Percentiles rank a stretch among this genome's conserved stretches.
These are phyloP conservation scores for Fusarium sp. DNA, from an alignment of 2,329 filamentous ascomycete genomes.

Conservation along the genomic window DNA sequence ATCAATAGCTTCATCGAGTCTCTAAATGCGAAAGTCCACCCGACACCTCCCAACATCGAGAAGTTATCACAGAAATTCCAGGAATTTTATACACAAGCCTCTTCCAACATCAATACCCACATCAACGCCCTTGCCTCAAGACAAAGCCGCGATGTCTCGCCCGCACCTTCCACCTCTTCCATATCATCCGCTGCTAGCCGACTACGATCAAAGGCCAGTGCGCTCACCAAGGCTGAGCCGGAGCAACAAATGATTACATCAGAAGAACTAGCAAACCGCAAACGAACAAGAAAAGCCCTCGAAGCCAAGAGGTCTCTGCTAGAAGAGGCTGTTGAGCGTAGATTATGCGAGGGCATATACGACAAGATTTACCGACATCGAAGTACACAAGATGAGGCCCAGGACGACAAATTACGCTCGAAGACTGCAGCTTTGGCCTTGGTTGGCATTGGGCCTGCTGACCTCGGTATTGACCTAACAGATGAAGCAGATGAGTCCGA, in stretches of 20 bases:
- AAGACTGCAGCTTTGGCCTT: constrained; percentile 90
- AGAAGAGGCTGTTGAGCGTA: constrained; percentile 92
- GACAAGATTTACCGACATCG: constrained; percentile 90
- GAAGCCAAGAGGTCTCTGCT: constrained; percentile 81
- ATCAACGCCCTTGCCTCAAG: constrained; percentile 82
- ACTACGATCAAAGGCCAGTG: constrained; percentile 67
- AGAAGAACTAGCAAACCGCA: constrained; percentile 83
- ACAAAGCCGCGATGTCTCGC: constrained; percentile 76
- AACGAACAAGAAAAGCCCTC: constrained; percentile 80
- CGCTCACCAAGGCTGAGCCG: constrained; percentile 62
- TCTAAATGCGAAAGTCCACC: constrained; percentile 86
- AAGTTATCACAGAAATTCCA: constrained; percentile 89
- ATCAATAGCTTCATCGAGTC: constrained; percentile 85
- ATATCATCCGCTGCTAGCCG: constrained; percentile 68
- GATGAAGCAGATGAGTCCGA: constrained; percentile 66
- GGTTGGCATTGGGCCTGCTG: constrained; percentile 90
- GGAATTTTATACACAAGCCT: constrained; percentile 88
- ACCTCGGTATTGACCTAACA: constrained; percentile 83
- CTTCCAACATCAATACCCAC: constrained; percentile 86
- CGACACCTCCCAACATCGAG: constrained; percentile 85
- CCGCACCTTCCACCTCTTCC: constrained; percentile 66
- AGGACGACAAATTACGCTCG: constrained; percentile 93
- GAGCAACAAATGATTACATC: constrained; percentile 91
- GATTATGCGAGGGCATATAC: constrained; percentile 87
- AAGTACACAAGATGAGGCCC: constrained; percentile 91